Base-by-base conservation (phyloP, 164 flowering plant genomes). In the Chimonanthus salicifolius region DNA sequence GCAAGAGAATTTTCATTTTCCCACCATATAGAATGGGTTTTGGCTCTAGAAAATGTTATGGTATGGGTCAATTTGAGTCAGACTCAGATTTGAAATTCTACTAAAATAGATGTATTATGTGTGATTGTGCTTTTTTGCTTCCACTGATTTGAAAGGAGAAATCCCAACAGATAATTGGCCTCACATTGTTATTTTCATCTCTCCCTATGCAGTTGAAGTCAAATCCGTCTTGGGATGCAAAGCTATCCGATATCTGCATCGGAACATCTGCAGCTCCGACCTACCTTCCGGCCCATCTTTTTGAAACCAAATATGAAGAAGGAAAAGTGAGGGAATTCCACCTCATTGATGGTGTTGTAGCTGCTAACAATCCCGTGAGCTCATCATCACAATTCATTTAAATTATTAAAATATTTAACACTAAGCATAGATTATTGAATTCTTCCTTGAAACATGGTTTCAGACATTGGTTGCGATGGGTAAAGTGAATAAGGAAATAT, bases 241-340 rank as follows among this genome's bases (percentile, higher is more conserved):
- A 47, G 18, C 77, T 81, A 49, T 77, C 82, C 7, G 85, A 83
- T 70, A 79, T 79, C 62, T 83, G 84, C 74, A 79, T 83, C 11
- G 74, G 79, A 58, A 81, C 85, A 5, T 81, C 85, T 10, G 80
- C 85, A 2, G 83, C 85, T 7, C 83, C 85, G 48, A 81, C 85
- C 5, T 83, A 79, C 64, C 72, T 81, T 4, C 84, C 85, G 1
- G 82, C 85, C 44, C 70, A 81, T 69, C 73, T 66, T 49, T 83
- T 83, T 60, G n/a, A 79, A 62, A 75, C 44, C 18, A 58, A 67
- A 47, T 58, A 77, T n/a, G 8, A 68, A 6, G 49, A 74, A 4
- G 78, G 78, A 20, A 72, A 74, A 48, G 72, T 62, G 47, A 68
- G 79, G 49, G 80, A 77, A 46, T 82, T 77, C 75, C 68, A 82